Evolutionary conservation across 2,329 filamentous ascomycete genomes (phyloP).

Genomic region (Aspergillus sp.): DNA sequence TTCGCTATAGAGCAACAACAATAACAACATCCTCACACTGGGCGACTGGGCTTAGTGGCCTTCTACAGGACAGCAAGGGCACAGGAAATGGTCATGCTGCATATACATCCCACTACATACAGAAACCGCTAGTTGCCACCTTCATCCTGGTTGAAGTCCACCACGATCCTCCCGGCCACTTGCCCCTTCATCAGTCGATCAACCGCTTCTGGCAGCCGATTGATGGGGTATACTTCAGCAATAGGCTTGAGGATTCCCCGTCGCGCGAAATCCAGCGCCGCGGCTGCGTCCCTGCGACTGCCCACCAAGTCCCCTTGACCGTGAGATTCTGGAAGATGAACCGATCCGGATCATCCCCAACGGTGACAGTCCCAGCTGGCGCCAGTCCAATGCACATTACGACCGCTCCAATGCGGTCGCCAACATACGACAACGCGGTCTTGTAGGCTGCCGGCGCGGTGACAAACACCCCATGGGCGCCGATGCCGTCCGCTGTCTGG

Average conservation of each 20-base stretch:
- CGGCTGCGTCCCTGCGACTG: conserved; percentile 26
- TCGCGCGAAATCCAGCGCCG: conserved; percentile 36
- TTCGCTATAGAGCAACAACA: no score
- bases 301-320: conserved; percentile 20
- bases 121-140: not conserved
- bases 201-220: conserved; percentile 42
- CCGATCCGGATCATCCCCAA: conserved; percentile 18
- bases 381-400: conserved; percentile 45
- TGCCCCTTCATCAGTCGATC: conserved; percentile 42
- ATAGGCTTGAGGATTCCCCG: conserved; percentile 43
- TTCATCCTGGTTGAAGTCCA: conserved; percentile 40
- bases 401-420: conserved; percentile 37
- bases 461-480: conserved; percentile 39
- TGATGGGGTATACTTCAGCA: conserved; percentile 40
- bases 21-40: no score
- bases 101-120: not conserved
- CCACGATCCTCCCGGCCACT: conserved; percentile 44
- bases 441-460: conserved; percentile 33
- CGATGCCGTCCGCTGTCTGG: conserved; percentile 38
- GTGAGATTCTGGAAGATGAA: conserved; percentile 17
- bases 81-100: not conserved
- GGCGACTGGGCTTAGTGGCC: no score
- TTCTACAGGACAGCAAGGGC: no score
- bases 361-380: conserved; percentile 9
- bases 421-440: conserved; percentile 32